These are phyloP conservation scores for Allomyces arbusculus DNA, from an alignment of 192 early-diverging fungal genomes.

Conservation along the genomic window DNA sequence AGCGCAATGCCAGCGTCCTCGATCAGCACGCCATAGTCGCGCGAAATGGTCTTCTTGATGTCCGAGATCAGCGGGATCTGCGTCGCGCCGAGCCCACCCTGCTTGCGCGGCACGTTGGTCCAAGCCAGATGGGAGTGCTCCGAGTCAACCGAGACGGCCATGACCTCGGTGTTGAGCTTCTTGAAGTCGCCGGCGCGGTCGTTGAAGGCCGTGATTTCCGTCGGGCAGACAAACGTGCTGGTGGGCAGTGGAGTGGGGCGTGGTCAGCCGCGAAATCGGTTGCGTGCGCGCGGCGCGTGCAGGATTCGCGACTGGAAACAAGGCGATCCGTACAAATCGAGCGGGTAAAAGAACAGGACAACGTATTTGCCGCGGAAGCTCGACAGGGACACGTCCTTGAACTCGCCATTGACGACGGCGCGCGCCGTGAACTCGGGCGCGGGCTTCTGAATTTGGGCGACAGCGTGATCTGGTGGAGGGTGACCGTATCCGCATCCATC, in stretches of 20 bases:
- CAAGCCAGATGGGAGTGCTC: slow-evolving; percentile 31
- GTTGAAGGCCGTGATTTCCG: slow-evolving; percentile 31
- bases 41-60: slow-evolving; percentile 25
- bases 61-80: slow-evolving; percentile 31
- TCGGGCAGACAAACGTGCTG: slow-evolving; percentile 33
- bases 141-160: slow-evolving; percentile 30
- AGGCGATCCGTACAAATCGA: slow-evolving; percentile 4
- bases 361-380: slow-evolving; percentile 9
- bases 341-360: slow-evolving; percentile 29
- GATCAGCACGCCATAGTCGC: slow-evolving; percentile 29
- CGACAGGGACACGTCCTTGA: slow-evolving; percentile 43
- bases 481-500: background rate
- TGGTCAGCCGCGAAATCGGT: too few species aligned
- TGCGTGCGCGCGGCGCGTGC: too few species aligned
- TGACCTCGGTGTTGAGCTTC: slow-evolving; percentile 22
- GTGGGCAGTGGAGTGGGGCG: background rate
- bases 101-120: slow-evolving; percentile 28
- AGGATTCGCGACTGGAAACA: background rate
- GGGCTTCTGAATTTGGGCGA: slow-evolving; percentile 23
- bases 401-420: slow-evolving; percentile 45
- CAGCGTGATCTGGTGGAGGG: slow-evolving; percentile 2
- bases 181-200: slow-evolving; percentile 35
- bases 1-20: slow-evolving; percentile 9
- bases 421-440: slow-evolving; percentile 45
- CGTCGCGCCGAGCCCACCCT: slow-evolving; percentile 32